phyloP scores from a whole-genome alignment of 73 alveolate species.

The Loxodes magnus region DNA sequence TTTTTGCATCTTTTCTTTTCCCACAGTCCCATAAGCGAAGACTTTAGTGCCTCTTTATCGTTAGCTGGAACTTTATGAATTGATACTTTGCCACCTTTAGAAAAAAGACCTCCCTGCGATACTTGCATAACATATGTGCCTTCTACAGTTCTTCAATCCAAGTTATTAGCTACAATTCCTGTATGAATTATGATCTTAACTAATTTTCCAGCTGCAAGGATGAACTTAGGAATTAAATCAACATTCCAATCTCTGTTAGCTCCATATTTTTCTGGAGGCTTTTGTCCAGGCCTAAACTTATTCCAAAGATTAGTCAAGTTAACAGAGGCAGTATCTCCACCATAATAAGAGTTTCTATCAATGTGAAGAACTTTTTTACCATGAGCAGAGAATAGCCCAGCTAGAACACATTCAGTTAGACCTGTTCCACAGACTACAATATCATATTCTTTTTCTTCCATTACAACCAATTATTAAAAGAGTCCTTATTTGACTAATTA shows the following conservation, averaged over 20 bases:
- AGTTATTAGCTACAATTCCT: constrained; percentile 51
- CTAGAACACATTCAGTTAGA: constrained; percentile 89
- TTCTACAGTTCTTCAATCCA: constrained; percentile 49
- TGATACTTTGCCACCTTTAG: constrained; percentile 14
- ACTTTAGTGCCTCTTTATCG: constrained; percentile 83
- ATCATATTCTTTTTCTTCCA: constrained; percentile 31
- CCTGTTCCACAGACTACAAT: constrained; percentile 58
- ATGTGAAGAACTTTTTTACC: constrained; percentile 91
- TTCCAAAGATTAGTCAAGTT: constrained; percentile 94
- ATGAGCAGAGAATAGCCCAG: constrained; percentile 82
- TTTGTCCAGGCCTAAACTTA: constrained; percentile 63
- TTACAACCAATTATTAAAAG: too few species aligned
- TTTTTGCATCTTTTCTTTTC: constrained; percentile 96
- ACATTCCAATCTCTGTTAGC: constrained; percentile 93
- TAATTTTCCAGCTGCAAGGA: constrained; percentile 94
- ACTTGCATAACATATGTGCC: constrained; percentile 7
- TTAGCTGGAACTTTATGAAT: constrained; percentile 93
- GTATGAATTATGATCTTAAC: constrained; percentile 86
- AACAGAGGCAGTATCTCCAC: constrained; percentile 48
- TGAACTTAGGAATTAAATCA: constrained; percentile 94
- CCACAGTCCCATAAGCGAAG: constrained; percentile 93
- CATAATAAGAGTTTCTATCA: constrained; percentile 92
- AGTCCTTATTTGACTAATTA: too few species aligned
- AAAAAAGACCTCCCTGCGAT: neutral
- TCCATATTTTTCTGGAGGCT: constrained; percentile 13